phyloP scores from a whole-genome alignment of 2,329 filamentous ascomycete species.

The Cladosporium austrohemisphaericum region DNA sequence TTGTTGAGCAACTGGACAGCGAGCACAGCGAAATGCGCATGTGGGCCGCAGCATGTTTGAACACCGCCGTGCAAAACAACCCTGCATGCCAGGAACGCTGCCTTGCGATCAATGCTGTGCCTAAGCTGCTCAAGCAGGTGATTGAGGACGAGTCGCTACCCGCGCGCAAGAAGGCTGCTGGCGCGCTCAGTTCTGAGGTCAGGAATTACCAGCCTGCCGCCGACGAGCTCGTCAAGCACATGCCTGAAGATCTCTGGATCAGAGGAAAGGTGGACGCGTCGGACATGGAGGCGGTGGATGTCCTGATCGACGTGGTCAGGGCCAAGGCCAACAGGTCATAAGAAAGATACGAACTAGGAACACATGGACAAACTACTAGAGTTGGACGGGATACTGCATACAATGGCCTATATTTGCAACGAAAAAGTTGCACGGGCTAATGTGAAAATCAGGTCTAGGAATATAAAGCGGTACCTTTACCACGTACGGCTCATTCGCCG shows the following conservation, averaged over 20 bases:
- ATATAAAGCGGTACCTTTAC: too few relatives aligned
- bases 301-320: slow-evolving; percentile 26
- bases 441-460: too few relatives aligned
- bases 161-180: slow-evolving; percentile 81
- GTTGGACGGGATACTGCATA: too few relatives aligned
- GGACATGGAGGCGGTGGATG: slow-evolving; percentile 83
- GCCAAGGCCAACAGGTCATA: slow-evolving; percentile 9
- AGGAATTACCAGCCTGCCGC: slow-evolving; percentile 82
- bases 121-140: slow-evolving; percentile 63
- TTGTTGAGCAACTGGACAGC: slow-evolving; percentile 66
- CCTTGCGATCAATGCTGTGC: slow-evolving; percentile 62
- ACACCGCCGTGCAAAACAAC: slow-evolving; percentile 96
- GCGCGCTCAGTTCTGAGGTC: slow-evolving; percentile 78
- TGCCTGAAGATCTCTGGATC: slow-evolving; percentile 58
- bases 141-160: slow-evolving; percentile 56
- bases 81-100: slow-evolving; percentile 73
- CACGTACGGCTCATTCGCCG: not conserved
- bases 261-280: slow-evolving; percentile 64
- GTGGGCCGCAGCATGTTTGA: slow-evolving; percentile 91
- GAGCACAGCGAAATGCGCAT: slow-evolving; percentile 68
- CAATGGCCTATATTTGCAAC: too few relatives aligned
- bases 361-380: too few relatives aligned
- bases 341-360: too few relatives aligned
- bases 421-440: too few relatives aligned
- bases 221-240: slow-evolving; percentile 61